phyloP scores from a whole-genome alignment of 2,329 filamentous ascomycete genomes.

The Westerdykella sp. region DNA sequence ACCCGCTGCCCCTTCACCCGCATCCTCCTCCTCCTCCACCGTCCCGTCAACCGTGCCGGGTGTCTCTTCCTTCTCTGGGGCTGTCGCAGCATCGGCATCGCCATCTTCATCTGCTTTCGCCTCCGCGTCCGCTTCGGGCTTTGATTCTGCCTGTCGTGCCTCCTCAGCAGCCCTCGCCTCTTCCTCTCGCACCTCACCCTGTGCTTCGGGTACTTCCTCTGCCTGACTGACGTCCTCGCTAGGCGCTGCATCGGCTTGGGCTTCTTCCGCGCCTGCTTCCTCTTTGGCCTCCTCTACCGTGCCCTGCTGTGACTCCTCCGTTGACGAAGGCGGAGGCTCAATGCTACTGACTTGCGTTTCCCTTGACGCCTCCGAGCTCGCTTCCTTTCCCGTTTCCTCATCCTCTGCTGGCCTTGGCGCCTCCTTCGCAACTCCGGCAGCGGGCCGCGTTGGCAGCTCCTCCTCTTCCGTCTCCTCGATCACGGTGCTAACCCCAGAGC shows the following conservation, averaged over 20 bases:
- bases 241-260: conserved; percentile 6
- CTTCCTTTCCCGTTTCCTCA: not conserved
- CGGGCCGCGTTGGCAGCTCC: conserved; percentile 14
- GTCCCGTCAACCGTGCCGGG: too few species aligned
- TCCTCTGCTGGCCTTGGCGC: conserved; percentile 1
- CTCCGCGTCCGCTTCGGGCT: conserved; percentile 12
- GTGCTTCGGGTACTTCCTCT: too few species aligned
- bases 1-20: too few species aligned
- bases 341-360: too few species aligned
- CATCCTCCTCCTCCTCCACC: too few species aligned
- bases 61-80: too few species aligned
- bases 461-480: conserved; percentile 78
- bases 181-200: too few species aligned
- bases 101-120: conserved; percentile 17
- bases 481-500: conserved; percentile 67
- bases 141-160: not conserved
- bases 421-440: conserved; percentile 14
- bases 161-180: too few species aligned
- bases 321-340: too few species aligned
- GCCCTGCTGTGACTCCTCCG: too few species aligned
- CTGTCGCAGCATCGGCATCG: conserved; percentile 10
- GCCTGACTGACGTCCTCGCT: too few species aligned
- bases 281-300: too few species aligned
- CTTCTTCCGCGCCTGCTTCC: conserved; percentile 8
- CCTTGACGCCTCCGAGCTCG: not conserved